These are phyloP conservation scores for Vitis riparia DNA, from an alignment of 164 flowering plant species.

Conservation along the genomic window DNA sequence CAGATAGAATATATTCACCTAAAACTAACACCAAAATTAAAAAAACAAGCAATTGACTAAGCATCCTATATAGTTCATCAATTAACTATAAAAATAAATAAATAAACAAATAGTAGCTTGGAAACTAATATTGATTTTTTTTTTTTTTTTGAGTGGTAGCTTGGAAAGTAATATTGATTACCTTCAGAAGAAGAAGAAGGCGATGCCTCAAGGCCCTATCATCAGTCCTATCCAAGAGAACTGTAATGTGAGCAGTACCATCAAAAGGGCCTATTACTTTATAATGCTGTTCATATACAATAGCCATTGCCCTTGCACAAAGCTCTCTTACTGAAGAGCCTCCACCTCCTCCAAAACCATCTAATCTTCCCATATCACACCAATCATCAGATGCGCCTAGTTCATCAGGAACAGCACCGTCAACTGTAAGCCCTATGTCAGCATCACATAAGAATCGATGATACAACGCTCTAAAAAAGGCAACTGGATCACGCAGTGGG, in stretches of 20 bases:
- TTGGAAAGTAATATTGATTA: constrained; percentile 14
- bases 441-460: constrained; percentile 98
- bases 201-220: constrained; percentile 97
- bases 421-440: constrained; percentile 91
- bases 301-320: constrained; percentile 99
- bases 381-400: constrained; percentile 97
- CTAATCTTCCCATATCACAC: constrained; percentile 98
- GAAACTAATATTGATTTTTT: no score
- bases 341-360: constrained; percentile 99
- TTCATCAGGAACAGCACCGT: constrained; percentile 96
- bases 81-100: no score
- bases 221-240: constrained; percentile 90
- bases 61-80: no score
- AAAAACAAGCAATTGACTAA: no score
- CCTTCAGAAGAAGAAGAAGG: constrained; percentile 86
- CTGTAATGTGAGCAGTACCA: constrained; percentile 94
- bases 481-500: constrained; percentile 94
- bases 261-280: constrained; percentile 85
- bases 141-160: no score
- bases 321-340: constrained; percentile 96
- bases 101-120: no score
- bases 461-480: constrained; percentile 92
- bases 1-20: no score
- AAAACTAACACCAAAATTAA: no score
- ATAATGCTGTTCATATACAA: constrained; percentile 93